Percentiles rank a stretch among this genome's conserved stretches.
phyloP scores from a whole-genome alignment of 139 green algal species.

The Astrephomene gubernaculifera region DNA sequence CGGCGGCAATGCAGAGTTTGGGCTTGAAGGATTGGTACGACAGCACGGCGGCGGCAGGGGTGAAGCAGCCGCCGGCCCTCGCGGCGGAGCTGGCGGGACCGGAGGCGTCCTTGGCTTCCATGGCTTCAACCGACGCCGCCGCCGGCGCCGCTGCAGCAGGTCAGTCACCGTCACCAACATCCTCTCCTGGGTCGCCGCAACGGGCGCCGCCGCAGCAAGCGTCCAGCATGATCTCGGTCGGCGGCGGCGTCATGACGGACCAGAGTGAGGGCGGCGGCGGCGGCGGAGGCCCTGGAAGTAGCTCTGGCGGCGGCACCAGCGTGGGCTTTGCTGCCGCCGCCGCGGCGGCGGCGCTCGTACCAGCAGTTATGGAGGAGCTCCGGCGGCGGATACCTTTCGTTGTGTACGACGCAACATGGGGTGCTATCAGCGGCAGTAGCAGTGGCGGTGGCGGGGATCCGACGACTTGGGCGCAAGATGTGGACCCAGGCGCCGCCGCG shows the following conservation, averaged over 20 bases:
- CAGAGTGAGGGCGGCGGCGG: no score
- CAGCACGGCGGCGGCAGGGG: no score
- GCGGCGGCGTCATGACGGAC: not conserved
- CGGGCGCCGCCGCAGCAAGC: not conserved
- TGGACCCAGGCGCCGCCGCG: not conserved
- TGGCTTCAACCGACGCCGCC: not conserved
- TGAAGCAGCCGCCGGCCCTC: not conserved
- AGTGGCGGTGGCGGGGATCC: no score
- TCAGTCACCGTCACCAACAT: no score
- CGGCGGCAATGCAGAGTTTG: slow-evolving; percentile 17
- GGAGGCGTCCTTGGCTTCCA: not conserved
- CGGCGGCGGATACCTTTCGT: not conserved
- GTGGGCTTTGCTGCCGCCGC: not conserved
- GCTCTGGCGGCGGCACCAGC: not conserved
- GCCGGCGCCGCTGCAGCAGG: not conserved
- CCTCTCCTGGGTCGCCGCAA: no score
- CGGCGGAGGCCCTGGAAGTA: not conserved
- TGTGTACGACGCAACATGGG: no score
- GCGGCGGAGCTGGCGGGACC: no score
- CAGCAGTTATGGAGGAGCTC: not conserved
- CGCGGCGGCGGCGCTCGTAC: slow-evolving; percentile 2
- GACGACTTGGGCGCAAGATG: not conserved
- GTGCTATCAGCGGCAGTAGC: no score
- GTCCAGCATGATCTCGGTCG: not conserved
- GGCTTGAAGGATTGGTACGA: not conserved